Conservation (phyloP, 129 eudicot species). For the Sambucus nigra region DNA sequence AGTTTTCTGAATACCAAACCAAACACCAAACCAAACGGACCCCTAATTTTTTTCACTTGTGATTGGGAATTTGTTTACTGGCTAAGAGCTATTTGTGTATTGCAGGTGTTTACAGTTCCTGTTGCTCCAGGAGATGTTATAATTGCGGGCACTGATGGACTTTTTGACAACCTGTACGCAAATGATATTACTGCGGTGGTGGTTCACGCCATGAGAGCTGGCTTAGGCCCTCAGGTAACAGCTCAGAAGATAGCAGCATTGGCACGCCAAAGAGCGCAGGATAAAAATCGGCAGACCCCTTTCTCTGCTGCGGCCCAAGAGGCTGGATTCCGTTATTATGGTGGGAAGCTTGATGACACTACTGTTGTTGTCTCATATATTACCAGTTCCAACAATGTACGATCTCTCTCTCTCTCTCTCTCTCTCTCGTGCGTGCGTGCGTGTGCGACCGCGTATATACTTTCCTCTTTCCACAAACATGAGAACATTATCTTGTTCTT, state of each 20-base stretch:
- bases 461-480: too few species aligned
- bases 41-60: too few species aligned
- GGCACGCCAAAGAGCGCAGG: constrained; percentile 87
- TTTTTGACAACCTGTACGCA: constrained; percentile 81
- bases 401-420: constrained; percentile 16
- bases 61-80: not conserved
- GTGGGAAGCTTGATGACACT: constrained; percentile 90
- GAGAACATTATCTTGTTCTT: too few species aligned
- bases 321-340: constrained; percentile 83
- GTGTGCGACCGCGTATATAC: not conserved
- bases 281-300: constrained; percentile 76
- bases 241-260: constrained; percentile 95
- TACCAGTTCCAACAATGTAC: constrained; percentile 40
- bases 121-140: constrained; percentile 91
- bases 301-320: constrained; percentile 95
- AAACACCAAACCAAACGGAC: too few species aligned
- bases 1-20: too few species aligned
- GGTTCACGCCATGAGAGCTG: constrained; percentile 77
- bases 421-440: not conserved
- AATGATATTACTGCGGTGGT: constrained; percentile 77
- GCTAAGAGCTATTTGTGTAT: not conserved
- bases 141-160: constrained; percentile 89
- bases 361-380: constrained; percentile 90
- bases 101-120: constrained; percentile 69
- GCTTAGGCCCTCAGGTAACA: constrained; percentile 75